Conservation (phyloP, 176 grass and related monocot genomes). For the Thalia dealbata region DNA sequence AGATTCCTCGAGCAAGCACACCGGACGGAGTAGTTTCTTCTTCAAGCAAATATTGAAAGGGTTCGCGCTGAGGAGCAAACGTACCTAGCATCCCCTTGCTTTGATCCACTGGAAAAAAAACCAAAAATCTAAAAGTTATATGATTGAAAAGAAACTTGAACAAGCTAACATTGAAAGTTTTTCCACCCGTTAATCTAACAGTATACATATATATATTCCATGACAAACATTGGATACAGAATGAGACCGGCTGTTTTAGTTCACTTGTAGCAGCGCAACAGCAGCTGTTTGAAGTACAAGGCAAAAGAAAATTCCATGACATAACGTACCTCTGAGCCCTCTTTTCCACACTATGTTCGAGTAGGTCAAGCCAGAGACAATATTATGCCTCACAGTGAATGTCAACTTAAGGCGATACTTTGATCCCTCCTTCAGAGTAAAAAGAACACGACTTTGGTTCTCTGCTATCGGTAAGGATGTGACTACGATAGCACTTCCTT, state of each 20-base stretch:
- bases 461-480: slow-evolving; percentile 26
- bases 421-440: slow-evolving; percentile 42
- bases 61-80: slow-evolving; percentile 29
- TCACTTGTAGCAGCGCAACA: no score
- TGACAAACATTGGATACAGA: no score
- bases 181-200: background rate
- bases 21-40: slow-evolving; percentile 44
- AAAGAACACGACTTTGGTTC: slow-evolving; percentile 28
- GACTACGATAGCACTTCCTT: slow-evolving; percentile 21
- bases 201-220: background rate
- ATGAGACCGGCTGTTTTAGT: background rate
- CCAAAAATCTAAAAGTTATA: background rate
- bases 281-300: no score
- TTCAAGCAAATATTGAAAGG: slow-evolving; percentile 35
- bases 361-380: slow-evolving; percentile 40
- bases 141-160: background rate
- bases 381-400: slow-evolving; percentile 42
- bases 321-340: slow-evolving; percentile 31
- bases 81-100: slow-evolving; percentile 38
- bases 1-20: slow-evolving; percentile 29
- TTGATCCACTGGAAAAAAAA: slow-evolving; percentile 34
- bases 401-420: slow-evolving; percentile 33
- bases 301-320: no score
- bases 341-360: slow-evolving; percentile 43
- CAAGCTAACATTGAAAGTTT: background rate